Percentiles rank a stretch among this genome's conserved stretches.
These are phyloP conservation scores for Panus rudis DNA, from an alignment of 768 basidiomycete genomes.

Conservation along the genomic window DNA sequence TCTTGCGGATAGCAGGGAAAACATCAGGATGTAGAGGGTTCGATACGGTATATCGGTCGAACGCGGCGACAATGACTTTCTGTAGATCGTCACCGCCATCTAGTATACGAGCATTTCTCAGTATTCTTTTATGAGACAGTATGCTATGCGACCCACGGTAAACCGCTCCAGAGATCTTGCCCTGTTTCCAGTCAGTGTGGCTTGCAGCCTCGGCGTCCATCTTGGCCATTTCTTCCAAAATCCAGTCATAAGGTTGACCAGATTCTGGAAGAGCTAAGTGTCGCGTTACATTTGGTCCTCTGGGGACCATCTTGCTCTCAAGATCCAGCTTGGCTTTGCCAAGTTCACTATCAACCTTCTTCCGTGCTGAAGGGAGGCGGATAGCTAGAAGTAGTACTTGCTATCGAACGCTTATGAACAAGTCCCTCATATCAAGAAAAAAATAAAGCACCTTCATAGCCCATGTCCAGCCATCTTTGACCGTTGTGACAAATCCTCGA, in stretches of 20 bases:
- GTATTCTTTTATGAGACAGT: not conserved
- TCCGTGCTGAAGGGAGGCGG: slow-evolving; percentile 51
- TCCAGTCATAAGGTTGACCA: slow-evolving; percentile 67
- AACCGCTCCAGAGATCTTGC: slow-evolving; percentile 79
- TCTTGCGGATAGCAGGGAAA: slow-evolving; percentile 89
- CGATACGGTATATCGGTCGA: slow-evolving; percentile 74
- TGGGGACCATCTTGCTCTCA: slow-evolving; percentile 59
- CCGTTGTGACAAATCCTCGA: slow-evolving; percentile 44
- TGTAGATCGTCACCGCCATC: slow-evolving; percentile 81
- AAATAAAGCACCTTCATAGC: slow-evolving; percentile 39
- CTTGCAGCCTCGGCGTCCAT: slow-evolving; percentile 59
- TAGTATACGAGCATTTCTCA: slow-evolving; percentile 20
- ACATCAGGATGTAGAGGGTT: slow-evolving; percentile 92
- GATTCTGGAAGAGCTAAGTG: slow-evolving; percentile 59
- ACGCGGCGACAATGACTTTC: slow-evolving; percentile 73
- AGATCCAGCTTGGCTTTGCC: slow-evolving; percentile 57
- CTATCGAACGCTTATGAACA: slow-evolving; percentile 25
- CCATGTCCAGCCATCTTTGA: slow-evolving; percentile 47
- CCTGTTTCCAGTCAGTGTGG: slow-evolving; percentile 52
- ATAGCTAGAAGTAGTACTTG: slow-evolving; percentile 49
- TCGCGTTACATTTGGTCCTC: slow-evolving; percentile 53
- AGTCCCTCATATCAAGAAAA: slow-evolving; percentile 3
- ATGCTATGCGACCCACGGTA: slow-evolving; percentile 52
- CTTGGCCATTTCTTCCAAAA: slow-evolving; percentile 67
- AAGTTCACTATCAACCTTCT: slow-evolving; percentile 59